A percentile compares a stretch with the other conserved stretches of the same genome.
Conservation (phyloP, 2,329 filamentous ascomycete species). For the Dactylonectria estremocensis region DNA sequence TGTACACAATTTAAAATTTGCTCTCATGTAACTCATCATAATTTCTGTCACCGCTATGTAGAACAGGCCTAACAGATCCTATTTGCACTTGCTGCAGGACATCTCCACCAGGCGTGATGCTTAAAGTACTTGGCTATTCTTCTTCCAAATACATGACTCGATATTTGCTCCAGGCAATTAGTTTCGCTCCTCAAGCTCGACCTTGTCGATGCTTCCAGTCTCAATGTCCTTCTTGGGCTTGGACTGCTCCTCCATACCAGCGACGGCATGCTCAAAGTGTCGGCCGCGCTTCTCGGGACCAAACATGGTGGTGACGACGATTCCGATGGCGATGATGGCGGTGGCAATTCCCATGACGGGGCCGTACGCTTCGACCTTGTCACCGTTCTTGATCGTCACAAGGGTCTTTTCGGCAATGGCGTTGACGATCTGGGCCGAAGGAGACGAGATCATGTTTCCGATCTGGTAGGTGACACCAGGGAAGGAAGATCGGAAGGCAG, state of each 20-base stretch:
- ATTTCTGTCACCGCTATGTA: too few relatives aligned
- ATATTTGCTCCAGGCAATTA: background rate
- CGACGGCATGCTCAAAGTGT: slow-evolving; percentile 74
- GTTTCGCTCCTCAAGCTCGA: slow-evolving; percentile 41
- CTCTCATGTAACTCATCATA: too few relatives aligned
- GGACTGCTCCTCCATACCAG: slow-evolving; percentile 51
- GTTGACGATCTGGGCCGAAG: slow-evolving; percentile 84
- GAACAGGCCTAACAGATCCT: background rate
- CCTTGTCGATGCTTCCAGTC: slow-evolving; percentile 45
- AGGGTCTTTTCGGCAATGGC: slow-evolving; percentile 76
- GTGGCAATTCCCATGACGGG: slow-evolving; percentile 83
- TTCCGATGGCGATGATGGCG: slow-evolving; percentile 81
- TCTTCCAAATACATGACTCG: background rate
- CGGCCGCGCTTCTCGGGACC: slow-evolving; percentile 83
- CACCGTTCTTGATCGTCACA: slow-evolving; percentile 68
- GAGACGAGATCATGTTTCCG: slow-evolving; percentile 82
- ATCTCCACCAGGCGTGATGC: background rate
- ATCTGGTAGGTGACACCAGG: slow-evolving; percentile 82
- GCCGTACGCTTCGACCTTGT: slow-evolving; percentile 78
- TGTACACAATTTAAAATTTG: too few relatives aligned
- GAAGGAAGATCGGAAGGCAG: slow-evolving; percentile 79
- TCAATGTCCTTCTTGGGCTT: slow-evolving; percentile 48
- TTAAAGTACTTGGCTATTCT: background rate
- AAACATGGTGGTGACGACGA: slow-evolving; percentile 76
- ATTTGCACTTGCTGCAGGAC: background rate